Conservation (phyloP, 257 asterid genomes). For the Solanum medicagineum region DNA sequence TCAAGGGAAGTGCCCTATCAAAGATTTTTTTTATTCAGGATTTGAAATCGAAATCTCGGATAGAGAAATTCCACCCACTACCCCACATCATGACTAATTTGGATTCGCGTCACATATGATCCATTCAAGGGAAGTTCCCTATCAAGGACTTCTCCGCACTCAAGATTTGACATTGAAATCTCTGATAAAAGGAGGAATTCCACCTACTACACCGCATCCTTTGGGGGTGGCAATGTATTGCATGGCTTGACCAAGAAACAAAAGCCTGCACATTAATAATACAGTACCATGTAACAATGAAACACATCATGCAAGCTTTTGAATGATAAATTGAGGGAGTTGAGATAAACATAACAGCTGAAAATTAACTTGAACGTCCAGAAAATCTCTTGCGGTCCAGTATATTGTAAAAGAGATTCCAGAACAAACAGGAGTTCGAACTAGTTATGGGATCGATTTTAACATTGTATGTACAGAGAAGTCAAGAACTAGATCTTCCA, state of each 20-base stretch:
- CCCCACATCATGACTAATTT: too few relatives aligned
- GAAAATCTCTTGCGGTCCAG: neutral
- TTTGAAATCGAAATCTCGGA: rapidly evolving
- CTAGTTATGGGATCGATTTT: neutral
- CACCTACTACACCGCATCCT: neutral
- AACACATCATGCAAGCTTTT: neutral
- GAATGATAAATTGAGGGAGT: neutral
- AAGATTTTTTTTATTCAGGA: neutral
- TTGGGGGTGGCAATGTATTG: neutral
- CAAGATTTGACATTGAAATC: neutral
- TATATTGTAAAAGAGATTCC: neutral
- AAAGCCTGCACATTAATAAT: neutral
- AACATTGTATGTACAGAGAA: slow-evolving; percentile 19
- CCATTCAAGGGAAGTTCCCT: too few relatives aligned
- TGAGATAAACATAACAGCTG: neutral
- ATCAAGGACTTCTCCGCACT: neutral
- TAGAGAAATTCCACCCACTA: neutral
- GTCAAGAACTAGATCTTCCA: neutral
- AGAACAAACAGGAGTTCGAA: neutral
- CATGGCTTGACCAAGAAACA: neutral
- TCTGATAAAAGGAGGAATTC: neutral
- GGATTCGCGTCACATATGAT: too few relatives aligned
- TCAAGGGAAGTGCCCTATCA: too few relatives aligned
- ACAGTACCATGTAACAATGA: neutral
- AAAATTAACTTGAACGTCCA: neutral